phyloP scores from a whole-genome alignment of 345 rosid genomes.

The Brassica incana region DNA sequence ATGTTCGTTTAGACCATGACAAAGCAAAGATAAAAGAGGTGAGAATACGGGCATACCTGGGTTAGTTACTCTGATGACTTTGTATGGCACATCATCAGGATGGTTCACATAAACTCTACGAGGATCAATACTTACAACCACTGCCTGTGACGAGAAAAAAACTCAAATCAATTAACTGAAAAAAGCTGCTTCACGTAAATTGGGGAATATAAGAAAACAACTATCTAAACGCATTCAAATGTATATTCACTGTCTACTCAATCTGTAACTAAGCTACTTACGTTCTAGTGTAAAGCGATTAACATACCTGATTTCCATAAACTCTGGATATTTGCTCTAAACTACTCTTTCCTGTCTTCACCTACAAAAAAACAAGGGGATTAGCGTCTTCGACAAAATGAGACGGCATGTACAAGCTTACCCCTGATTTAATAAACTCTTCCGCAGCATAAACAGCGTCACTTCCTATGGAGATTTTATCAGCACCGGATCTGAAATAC shows the following conservation, averaged over 20 bases:
- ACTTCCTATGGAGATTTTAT: slow-evolving; percentile 93
- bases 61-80: slow-evolving; percentile 56
- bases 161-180: slow-evolving; percentile 5
- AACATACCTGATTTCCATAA: slow-evolving; percentile 85
- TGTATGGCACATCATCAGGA: slow-evolving; percentile 77
- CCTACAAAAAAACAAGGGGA: slow-evolving; percentile 43
- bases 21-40: slow-evolving; percentile 14
- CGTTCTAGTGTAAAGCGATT: slow-evolving; percentile 1
- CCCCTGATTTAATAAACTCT: slow-evolving; percentile 77
- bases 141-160: slow-evolving; percentile 64
- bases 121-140: slow-evolving; percentile 97
- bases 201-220: slow-evolving; percentile 5
- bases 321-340: slow-evolving; percentile 92
- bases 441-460: slow-evolving; percentile 96
- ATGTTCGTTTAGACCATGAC: neutral
- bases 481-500: slow-evolving; percentile 97
- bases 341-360: slow-evolving; percentile 84
- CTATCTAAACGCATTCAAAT: neutral
- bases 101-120: slow-evolving; percentile 71
- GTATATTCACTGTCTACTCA: slow-evolving; percentile 7
- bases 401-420: slow-evolving; percentile 37
- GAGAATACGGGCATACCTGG: slow-evolving; percentile 53
- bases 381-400: neutral
- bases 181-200: neutral
- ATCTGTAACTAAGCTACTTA: slow-evolving; percentile 14